These are phyloP conservation scores for Puccinia coronata DNA, from an alignment of 1,284 basidiomycete species.

Conservation along the genomic window DNA sequence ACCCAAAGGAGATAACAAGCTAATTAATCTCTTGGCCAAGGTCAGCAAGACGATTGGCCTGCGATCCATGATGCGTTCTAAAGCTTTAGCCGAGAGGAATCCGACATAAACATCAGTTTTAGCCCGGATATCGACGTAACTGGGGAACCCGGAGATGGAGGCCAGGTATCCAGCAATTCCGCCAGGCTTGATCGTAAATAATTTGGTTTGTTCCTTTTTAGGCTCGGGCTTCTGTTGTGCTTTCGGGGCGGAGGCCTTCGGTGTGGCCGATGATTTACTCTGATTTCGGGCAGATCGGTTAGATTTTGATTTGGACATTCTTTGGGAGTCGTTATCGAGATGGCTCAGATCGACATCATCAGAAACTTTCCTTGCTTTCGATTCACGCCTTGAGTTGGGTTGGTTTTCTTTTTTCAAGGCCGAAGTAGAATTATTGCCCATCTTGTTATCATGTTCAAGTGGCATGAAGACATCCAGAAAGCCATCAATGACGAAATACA, in stretches of 20 bases:
- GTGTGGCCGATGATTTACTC: conserved; percentile 19
- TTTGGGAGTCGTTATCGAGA: background rate
- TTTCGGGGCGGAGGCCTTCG: conserved; percentile 13
- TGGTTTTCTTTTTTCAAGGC: conserved; percentile 26
- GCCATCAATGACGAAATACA: conserved; percentile 98
- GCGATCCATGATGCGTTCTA: conserved; percentile 87
- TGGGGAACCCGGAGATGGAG: conserved; percentile 84
- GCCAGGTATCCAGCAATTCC: conserved; percentile 98
- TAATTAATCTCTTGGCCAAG: conserved; percentile 91
- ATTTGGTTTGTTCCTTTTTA: conserved; percentile 54
- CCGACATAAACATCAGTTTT: conserved; percentile 98
- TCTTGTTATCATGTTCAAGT: conserved; percentile 55
- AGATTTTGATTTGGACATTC: background rate
- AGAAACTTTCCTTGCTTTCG: conserved; percentile 1
- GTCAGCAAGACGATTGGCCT: conserved; percentile 92
- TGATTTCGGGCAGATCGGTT: conserved; percentile 7
- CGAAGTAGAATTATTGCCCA: background rate
- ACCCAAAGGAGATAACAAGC: conserved; percentile 87
- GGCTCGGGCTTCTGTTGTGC: background rate
- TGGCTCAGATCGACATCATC: background rate
- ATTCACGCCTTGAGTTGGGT: conserved; percentile 25
- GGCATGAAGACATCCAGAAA: conserved; percentile 89
- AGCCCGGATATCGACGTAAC: conserved; percentile 92
- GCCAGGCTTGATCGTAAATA: conserved; percentile 95
- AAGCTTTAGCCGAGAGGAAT: conserved; percentile 81